phyloP scores from a whole-genome alignment of 257 asterid species.

The Henckelia pumila region DNA sequence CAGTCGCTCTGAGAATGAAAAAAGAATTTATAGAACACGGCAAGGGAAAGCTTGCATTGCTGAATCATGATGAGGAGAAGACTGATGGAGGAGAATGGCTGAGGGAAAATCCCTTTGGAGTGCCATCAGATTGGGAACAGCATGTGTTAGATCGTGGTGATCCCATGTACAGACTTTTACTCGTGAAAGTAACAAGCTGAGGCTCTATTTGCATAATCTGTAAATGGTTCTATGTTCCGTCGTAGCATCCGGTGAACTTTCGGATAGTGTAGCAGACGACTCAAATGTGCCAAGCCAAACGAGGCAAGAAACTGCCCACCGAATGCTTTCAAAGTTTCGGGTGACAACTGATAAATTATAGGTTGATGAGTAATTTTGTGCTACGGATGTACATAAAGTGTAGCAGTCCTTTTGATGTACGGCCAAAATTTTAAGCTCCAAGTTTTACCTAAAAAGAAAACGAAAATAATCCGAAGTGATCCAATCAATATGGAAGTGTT shows the following conservation, averaged over 20 bases:
- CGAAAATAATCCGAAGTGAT: no score
- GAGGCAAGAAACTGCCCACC: background rate
- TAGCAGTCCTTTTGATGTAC: background rate
- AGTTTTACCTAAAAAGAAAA: background rate
- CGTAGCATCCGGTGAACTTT: background rate
- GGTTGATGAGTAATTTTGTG: background rate
- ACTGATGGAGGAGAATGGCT: conserved; percentile 44
- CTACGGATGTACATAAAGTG: background rate
- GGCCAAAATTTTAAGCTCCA: background rate
- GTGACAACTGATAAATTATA: background rate
- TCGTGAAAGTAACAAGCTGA: conserved; percentile 37
- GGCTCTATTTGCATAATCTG: background rate
- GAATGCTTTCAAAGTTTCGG: background rate
- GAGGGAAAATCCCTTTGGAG: conserved; percentile 76
- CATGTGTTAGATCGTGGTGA: conserved; percentile 76
- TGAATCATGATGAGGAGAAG: conserved; percentile 26
- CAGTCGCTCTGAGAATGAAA: conserved; percentile 71
- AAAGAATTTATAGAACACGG: conserved; percentile 58
- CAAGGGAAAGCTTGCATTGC: conserved; percentile 53
- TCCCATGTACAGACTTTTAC: conserved; percentile 78
- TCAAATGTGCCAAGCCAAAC: background rate
- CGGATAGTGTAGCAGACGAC: background rate
- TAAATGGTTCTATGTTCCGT: background rate
- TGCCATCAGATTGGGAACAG: conserved; percentile 86
- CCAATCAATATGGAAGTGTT: no score